Percentiles rank a stretch among this genome's conserved stretches.
Evolutionary conservation across 2,329 filamentous ascomycete genomes (phyloP).

Genomic region (Penicillium psychrosexuale): DNA sequence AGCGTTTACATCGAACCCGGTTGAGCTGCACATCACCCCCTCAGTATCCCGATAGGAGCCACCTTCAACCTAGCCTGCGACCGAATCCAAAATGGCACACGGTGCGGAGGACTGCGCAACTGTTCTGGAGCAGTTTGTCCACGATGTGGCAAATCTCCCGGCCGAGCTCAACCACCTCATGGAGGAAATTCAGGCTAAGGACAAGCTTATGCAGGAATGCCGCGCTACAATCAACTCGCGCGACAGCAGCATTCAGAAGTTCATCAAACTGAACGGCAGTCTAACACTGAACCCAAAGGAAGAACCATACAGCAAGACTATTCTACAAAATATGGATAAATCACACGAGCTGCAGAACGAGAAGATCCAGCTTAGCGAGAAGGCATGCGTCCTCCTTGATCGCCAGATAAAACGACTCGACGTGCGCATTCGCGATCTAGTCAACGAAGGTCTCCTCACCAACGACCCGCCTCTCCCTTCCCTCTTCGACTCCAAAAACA

Average conservation of each 20-base stretch:
- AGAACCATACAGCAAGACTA: slow-evolving; percentile 56
- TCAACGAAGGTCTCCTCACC: slow-evolving; percentile 57
- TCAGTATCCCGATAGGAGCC: background rate
- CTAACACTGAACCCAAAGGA: slow-evolving; percentile 62
- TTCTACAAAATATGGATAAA: slow-evolving; percentile 57
- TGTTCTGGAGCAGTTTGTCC: slow-evolving; percentile 63
- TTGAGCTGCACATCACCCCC: background rate
- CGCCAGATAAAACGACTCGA: slow-evolving; percentile 63
- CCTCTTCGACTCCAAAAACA: slow-evolving; percentile 51
- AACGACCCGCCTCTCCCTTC: slow-evolving; percentile 60
- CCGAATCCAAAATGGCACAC: slow-evolving; percentile 41
- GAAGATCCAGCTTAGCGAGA: slow-evolving; percentile 60
- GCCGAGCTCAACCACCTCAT: slow-evolving; percentile 64
- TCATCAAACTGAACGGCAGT: slow-evolving; percentile 61
- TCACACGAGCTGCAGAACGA: slow-evolving; percentile 59
- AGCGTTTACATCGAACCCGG: background rate
- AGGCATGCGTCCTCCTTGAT: slow-evolving; percentile 58
- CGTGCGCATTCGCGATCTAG: slow-evolving; percentile 58
- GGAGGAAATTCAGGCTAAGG: slow-evolving; percentile 65
- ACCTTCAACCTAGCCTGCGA: background rate
- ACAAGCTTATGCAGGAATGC: slow-evolving; percentile 58
- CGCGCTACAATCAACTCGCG: slow-evolving; percentile 56
- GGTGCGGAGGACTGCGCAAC: slow-evolving; percentile 60
- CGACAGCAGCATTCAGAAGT: slow-evolving; percentile 62
- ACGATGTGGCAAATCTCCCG: slow-evolving; percentile 61